Evolutionary conservation across 2,329 filamentous ascomycete species (phyloP).

Genomic region (Xylariomycetidae sp.): DNA sequence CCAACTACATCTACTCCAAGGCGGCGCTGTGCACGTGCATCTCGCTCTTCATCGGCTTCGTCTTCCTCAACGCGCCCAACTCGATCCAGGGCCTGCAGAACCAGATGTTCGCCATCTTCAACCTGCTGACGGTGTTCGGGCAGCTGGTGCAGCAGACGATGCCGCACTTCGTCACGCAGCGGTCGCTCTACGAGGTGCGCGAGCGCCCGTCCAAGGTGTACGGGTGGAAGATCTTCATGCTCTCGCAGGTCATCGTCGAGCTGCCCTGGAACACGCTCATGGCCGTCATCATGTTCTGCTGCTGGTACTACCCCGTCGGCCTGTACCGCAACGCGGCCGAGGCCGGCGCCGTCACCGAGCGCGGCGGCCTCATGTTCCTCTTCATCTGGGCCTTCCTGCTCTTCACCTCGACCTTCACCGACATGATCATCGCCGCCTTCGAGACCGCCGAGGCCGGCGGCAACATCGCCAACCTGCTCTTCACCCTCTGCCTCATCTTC

Average conservation of each 20-base stretch:
- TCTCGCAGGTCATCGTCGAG: slow-evolving; percentile 79
- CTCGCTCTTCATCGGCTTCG: slow-evolving; percentile 76
- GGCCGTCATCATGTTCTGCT: slow-evolving; percentile 71
- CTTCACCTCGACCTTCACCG: slow-evolving; percentile 77
- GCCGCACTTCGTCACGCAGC: slow-evolving; percentile 80
- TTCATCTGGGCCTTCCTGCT: slow-evolving; percentile 71
- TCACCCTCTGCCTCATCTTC: slow-evolving; percentile 70
- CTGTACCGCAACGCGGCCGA: slow-evolving; percentile 65
- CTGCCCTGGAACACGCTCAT: slow-evolving; percentile 79
- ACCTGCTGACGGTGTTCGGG: slow-evolving; percentile 76
- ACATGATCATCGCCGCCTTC: slow-evolving; percentile 71
- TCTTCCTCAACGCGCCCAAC: slow-evolving; percentile 69
- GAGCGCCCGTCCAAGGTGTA: slow-evolving; percentile 83
- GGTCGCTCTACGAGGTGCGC: slow-evolving; percentile 77
- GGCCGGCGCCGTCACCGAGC: slow-evolving; percentile 58
- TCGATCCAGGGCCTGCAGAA: slow-evolving; percentile 77
- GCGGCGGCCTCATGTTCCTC: slow-evolving; percentile 75
- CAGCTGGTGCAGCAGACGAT: slow-evolving; percentile 76
- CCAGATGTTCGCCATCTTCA: slow-evolving; percentile 83
- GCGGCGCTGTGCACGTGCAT: slow-evolving; percentile 58
- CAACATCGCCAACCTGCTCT: slow-evolving; percentile 71
- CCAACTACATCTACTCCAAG: slow-evolving; percentile 86
- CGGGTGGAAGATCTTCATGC: slow-evolving; percentile 80
- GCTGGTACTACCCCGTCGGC: slow-evolving; percentile 83
- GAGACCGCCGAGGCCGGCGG: slow-evolving; percentile 71